Percentiles rank a stretch among this genome's conserved stretches.
Conservation (phyloP, 805 yeast genomes). For the Pichia cephalocereana region DNA sequence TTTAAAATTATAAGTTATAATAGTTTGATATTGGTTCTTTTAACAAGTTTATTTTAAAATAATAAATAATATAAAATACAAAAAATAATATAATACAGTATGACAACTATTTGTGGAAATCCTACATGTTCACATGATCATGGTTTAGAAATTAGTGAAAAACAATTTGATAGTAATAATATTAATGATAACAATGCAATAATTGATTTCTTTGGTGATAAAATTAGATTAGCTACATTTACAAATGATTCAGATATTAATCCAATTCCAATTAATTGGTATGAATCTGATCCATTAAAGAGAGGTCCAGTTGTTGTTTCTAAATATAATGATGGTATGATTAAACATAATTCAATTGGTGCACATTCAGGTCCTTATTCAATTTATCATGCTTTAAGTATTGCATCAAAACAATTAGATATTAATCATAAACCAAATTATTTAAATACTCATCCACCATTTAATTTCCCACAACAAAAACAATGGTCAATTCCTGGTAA, state of each 20-base stretch:
- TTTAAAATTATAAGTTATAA: too few species aligned
- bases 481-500: slow-evolving; percentile 49
- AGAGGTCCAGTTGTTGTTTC: slow-evolving; percentile 55
- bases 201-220: slow-evolving; percentile 16
- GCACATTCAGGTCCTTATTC: slow-evolving; percentile 59
- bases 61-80: background rate
- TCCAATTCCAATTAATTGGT: slow-evolving; percentile 48
- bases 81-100: background rate
- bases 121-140: background rate
- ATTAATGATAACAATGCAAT: slow-evolving; percentile 8
- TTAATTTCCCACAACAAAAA: slow-evolving; percentile 42
- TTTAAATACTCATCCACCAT: slow-evolving; percentile 56
- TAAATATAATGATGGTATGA: slow-evolving; percentile 38
- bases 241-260: slow-evolving; percentile 39
- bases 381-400: slow-evolving; percentile 56
- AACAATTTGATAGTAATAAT: background rate
- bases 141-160: background rate
- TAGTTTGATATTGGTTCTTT: too few species aligned
- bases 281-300: slow-evolving; percentile 33
- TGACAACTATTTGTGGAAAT: background rate
- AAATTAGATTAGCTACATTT: slow-evolving; percentile 42
- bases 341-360: slow-evolving; percentile 54
- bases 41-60: too few species aligned
- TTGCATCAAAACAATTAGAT: slow-evolving; percentile 50
- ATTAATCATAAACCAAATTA: slow-evolving; percentile 47